Percentiles rank a stretch among this genome's conserved stretches.
phyloP scores from a whole-genome alignment of 208 protist species.

The Porcisia deanei region DNA sequence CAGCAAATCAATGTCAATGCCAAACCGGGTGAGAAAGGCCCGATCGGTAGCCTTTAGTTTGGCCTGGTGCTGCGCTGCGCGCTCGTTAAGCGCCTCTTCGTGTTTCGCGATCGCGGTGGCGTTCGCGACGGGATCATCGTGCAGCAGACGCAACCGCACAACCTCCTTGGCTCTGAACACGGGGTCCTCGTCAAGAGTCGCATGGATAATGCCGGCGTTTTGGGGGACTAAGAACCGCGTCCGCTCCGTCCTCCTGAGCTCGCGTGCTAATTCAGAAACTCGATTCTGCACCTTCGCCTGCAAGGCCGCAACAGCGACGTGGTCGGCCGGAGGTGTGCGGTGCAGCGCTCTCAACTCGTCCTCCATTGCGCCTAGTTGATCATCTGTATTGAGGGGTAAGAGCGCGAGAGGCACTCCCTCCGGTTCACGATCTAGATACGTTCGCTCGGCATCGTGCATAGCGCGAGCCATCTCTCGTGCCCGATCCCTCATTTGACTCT shows the following conservation, averaged over 20 bases:
- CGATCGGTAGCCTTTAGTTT: constrained; percentile 29
- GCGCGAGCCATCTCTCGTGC: constrained; percentile 44
- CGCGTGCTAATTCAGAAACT: constrained; percentile 42
- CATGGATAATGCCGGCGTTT: too few species aligned
- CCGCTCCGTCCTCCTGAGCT: constrained; percentile 38
- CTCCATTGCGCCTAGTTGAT: constrained; percentile 42
- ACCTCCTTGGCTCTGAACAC: constrained; percentile 60
- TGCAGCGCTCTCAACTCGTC: constrained; percentile 37
- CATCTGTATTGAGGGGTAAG: constrained; percentile 61
- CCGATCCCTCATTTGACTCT: constrained; percentile 38
- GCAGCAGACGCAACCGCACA: constrained; percentile 34
- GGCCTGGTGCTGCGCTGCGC: constrained; percentile 20
- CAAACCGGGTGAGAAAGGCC: constrained; percentile 37
- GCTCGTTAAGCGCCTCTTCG: constrained; percentile 40
- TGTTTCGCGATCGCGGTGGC: constrained; percentile 24
- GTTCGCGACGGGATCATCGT: constrained; percentile 13
- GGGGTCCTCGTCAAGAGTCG: constrained; percentile 34
- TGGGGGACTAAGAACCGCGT: constrained; percentile 27
- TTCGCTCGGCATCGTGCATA: constrained; percentile 58
- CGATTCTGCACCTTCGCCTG: constrained; percentile 44
- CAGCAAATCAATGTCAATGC: constrained; percentile 22
- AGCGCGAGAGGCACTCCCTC: constrained; percentile 46
- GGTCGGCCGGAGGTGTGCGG: constrained; percentile 7
- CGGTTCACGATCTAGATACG: constrained; percentile 45
- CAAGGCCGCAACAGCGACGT: constrained; percentile 26